Conservation (phyloP, 352 stramenopile genomes). For the Salisapilia sapeloensis region DNA sequence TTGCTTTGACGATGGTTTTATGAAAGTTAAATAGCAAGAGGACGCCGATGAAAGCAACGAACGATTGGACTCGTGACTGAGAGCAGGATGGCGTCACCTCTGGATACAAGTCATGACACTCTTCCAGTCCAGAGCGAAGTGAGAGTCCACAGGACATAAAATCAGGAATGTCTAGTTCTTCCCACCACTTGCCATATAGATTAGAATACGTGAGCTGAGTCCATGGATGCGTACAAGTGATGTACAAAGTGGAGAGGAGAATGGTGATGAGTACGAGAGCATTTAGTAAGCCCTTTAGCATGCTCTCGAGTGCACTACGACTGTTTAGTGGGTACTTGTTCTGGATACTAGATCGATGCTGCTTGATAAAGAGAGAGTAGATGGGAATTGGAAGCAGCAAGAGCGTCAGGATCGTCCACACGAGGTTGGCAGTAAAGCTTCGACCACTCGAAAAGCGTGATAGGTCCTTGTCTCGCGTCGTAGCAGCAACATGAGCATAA, state of each 20-base stretch:
- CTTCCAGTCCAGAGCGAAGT: too few relatives aligned
- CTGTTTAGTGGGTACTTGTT: slow-evolving; percentile 9
- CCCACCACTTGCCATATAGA: too few relatives aligned
- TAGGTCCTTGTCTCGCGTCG: slow-evolving; percentile 2
- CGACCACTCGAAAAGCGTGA: slow-evolving; percentile 15
- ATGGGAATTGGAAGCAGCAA: slow-evolving; percentile 22
- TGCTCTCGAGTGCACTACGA: slow-evolving; percentile 1
- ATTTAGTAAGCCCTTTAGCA: slow-evolving; percentile 10
- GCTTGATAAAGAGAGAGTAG: slow-evolving; percentile 9
- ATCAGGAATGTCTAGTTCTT: too few relatives aligned
- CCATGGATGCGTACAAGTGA: too few relatives aligned
- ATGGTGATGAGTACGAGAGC: slow-evolving; percentile 5
- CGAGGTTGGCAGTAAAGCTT: slow-evolving; percentile 21
- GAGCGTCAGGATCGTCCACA: slow-evolving; percentile 30
- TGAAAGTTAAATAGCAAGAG: slow-evolving; percentile 36
- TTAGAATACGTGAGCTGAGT: too few relatives aligned
- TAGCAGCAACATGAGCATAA: slow-evolving; percentile 1
- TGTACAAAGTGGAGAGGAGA: too few relatives aligned
- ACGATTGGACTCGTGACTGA: slow-evolving; percentile 5
- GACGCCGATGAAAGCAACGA: slow-evolving; percentile 3
- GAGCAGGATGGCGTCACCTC: slow-evolving; percentile 2
- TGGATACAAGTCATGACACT: too few relatives aligned
- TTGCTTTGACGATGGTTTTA: slow-evolving; percentile 31
- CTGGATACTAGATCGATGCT: neutral
- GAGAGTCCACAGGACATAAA: too few relatives aligned